Evolutionary conservation across 441 rosid species (phyloP).

Genomic region (Syzygium syzygioides): DNA sequence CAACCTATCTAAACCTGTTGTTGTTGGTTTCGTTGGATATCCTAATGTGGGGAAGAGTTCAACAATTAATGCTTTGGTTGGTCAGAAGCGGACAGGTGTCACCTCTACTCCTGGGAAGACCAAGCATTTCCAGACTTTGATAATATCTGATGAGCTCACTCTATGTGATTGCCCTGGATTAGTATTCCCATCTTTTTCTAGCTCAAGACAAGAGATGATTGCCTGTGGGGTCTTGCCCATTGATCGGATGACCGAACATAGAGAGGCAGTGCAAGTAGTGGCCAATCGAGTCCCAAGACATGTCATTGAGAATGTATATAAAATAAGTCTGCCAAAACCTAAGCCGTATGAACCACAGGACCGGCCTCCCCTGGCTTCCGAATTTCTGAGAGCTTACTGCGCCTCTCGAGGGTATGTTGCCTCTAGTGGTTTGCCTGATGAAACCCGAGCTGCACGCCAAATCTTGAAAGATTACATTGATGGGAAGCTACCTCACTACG

Average conservation of each 20-base stretch:
- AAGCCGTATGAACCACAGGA: constrained; percentile 71
- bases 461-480: constrained; percentile 81
- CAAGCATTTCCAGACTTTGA: constrained; percentile 87
- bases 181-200: constrained; percentile 92
- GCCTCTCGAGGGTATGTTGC: constrained; percentile 81
- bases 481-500: constrained; percentile 73
- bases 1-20: constrained; percentile 29
- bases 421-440: constrained; percentile 90
- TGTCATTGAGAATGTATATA: constrained; percentile 63
- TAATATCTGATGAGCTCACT: constrained; percentile 67
- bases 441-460: constrained; percentile 80
- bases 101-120: constrained; percentile 96
- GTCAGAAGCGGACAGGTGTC: constrained; percentile 90
- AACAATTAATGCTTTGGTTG: constrained; percentile 86
- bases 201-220: constrained; percentile 87
- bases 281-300: constrained; percentile 68
- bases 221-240: constrained; percentile 93
- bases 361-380: constrained; percentile 75
- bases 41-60: constrained; percentile 97
- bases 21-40: constrained; percentile 91
- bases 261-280: constrained; percentile 84
- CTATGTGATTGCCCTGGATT: constrained; percentile 92
- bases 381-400: constrained; percentile 64
- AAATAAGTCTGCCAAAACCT: constrained; percentile 73
- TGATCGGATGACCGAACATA: constrained; percentile 83